Percentiles rank a stretch among this genome's conserved stretches.
Evolutionary conservation across 257 asterid genomes (phyloP).

Genomic region (Penstemon newberryi): DNA sequence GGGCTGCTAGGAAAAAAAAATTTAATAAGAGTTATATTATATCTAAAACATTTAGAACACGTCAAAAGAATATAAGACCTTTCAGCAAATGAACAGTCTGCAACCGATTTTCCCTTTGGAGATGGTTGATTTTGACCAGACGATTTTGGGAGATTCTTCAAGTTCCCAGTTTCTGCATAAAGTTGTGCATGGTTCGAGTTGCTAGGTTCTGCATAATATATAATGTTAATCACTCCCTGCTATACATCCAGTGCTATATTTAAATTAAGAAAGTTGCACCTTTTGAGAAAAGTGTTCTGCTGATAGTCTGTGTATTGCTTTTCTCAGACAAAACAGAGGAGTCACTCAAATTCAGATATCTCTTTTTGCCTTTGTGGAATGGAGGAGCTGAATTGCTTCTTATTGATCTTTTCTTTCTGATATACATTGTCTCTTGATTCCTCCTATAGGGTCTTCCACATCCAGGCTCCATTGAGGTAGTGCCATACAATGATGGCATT

Average conservation of each 20-base stretch:
- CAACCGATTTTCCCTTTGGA: conserved; percentile 33
- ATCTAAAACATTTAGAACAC: conserved; percentile 12
- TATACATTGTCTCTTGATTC: conserved; percentile 29
- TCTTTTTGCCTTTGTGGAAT: conserved; percentile 59
- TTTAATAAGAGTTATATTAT: conserved; percentile 11
- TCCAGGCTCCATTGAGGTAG: conserved; percentile 26
- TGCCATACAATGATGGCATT: conserved; percentile 31
- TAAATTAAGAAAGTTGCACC: conserved; percentile 39
- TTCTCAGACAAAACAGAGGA: conserved; percentile 40
- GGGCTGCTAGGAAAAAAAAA: conserved; percentile 43
- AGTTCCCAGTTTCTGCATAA: conserved; percentile 35
- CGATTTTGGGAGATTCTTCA: conserved; percentile 36
- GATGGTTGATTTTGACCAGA: conserved; percentile 32
- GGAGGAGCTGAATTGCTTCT: conserved; percentile 96
- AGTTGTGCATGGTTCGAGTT: conserved; percentile 30
- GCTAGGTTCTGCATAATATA: conserved; percentile 45
- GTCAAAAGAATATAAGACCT: conserved; percentile 36
- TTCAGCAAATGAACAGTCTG: conserved; percentile 34
- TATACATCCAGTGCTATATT: conserved; percentile 1
- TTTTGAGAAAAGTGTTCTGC: conserved; percentile 20
- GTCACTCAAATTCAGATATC: conserved; percentile 44
- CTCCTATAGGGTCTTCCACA: conserved; percentile 30
- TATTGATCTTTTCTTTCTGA: conserved; percentile 35
- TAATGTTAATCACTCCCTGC: conserved; percentile 16
- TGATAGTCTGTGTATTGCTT: conserved; percentile 22